Evolutionary conservation across 768 basidiomycete genomes (phyloP).

Genomic region (Trametes cingulata): DNA sequence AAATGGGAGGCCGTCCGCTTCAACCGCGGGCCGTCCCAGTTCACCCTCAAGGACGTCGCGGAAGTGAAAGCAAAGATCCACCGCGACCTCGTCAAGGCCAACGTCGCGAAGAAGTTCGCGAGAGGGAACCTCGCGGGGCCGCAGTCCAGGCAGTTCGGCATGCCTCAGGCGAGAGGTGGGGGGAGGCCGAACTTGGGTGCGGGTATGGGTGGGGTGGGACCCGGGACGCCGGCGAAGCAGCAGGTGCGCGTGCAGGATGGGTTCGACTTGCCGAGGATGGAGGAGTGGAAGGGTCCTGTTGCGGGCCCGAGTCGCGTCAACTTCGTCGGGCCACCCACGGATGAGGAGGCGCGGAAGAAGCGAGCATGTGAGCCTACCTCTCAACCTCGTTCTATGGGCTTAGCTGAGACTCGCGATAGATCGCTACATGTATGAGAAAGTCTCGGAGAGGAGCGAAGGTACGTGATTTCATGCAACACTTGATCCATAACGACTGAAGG

Average conservation of each 20-base stretch:
- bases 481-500: not conserved
- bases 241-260: constrained; percentile 20
- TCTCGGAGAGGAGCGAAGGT: constrained; percentile 84
- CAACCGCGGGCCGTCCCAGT: constrained; percentile 30
- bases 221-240: constrained; percentile 17
- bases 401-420: constrained; percentile 50
- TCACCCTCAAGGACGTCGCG: constrained; percentile 50
- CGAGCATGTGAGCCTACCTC: constrained; percentile 55
- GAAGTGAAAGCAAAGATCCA: constrained; percentile 43
- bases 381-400: not conserved
- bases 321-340: constrained; percentile 34
- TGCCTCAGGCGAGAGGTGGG: not conserved
- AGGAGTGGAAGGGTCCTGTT: constrained; percentile 14
- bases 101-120: constrained; percentile 35
- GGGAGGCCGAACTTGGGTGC: not conserved
- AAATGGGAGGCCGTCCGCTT: constrained; percentile 65
- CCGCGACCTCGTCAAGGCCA: constrained; percentile 36
- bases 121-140: constrained; percentile 24
- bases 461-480: not conserved
- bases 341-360: constrained; percentile 38
- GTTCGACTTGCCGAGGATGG: constrained; percentile 10
- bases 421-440: constrained; percentile 95
- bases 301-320: constrained; percentile 33
- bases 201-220: not conserved
- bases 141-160: constrained; percentile 12